These are phyloP conservation scores for Colletotrichum godetiae DNA, from an alignment of 2,329 filamentous ascomycete species.

Conservation along the genomic window DNA sequence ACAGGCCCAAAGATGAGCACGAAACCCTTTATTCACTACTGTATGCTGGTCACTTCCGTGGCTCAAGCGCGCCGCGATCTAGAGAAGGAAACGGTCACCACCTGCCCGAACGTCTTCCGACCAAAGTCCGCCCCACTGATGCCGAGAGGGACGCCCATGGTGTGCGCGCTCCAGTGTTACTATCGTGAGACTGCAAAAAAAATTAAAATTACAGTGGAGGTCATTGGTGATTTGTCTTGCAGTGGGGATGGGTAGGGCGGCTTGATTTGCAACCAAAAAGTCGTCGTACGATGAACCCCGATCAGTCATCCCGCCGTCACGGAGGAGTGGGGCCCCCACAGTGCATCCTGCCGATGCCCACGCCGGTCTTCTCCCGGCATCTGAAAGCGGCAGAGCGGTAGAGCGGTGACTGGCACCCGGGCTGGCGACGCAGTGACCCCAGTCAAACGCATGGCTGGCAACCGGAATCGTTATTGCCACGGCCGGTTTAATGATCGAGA, in stretches of 20 bases:
- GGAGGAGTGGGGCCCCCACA: conserved; percentile 24
- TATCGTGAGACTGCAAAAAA: conserved; percentile 4
- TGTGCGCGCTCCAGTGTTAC: background rate
- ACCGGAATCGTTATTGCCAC: background rate
- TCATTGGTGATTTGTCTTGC: background rate
- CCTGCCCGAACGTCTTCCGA: conserved; percentile 18
- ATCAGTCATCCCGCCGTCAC: conserved; percentile 32
- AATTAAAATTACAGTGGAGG: conserved; percentile 2
- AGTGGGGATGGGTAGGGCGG: conserved; percentile 18
- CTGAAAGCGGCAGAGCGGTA: conserved; percentile 2
- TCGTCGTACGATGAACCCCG: conserved; percentile 23
- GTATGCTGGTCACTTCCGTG: conserved; percentile 8
- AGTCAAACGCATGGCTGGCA: background rate
- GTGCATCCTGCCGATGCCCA: background rate
- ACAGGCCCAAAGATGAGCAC: background rate
- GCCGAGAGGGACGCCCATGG: background rate
- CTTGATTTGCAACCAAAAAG: background rate
- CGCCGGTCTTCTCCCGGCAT: conserved; percentile 22
- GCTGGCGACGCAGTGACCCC: background rate
- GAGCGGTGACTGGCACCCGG: background rate
- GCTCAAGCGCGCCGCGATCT: background rate
- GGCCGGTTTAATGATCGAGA: background rate
- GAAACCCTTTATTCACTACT: background rate
- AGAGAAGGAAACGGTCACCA: conserved; percentile 5
- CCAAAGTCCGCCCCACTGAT: conserved; percentile 9